These are phyloP conservation scores for Cyclotella cryptica DNA, from an alignment of 108 stramenopile genomes.

Conservation along the genomic window DNA sequence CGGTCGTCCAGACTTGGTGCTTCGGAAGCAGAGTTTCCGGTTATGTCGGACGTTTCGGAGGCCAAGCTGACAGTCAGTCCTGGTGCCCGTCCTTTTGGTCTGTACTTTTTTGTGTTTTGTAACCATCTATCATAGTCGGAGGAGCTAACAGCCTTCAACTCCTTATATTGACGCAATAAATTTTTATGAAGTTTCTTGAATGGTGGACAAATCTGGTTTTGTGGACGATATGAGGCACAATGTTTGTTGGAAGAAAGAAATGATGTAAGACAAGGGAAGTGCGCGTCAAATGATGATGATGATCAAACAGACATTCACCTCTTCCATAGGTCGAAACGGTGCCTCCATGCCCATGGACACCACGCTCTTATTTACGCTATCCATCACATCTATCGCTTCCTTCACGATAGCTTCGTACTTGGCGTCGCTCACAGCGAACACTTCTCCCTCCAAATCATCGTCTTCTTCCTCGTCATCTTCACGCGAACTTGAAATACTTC, in stretches of 20 bases:
- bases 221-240: not conserved
- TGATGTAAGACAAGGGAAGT: not conserved
- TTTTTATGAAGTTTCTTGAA: slow-evolving; percentile 43
- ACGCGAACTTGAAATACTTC: not conserved
- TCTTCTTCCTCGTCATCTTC: slow-evolving; percentile 34
- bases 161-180: slow-evolving; percentile 35
- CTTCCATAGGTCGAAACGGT: slow-evolving; percentile 39
- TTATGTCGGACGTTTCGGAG: not conserved
- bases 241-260: not conserved
- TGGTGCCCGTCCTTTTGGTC: not conserved
- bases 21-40: not conserved
- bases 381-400: slow-evolving; percentile 43
- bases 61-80: slow-evolving; percentile 6
- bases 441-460: slow-evolving; percentile 6
- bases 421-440: slow-evolving; percentile 22
- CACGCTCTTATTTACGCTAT: slow-evolving; percentile 38
- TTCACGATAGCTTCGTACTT: slow-evolving; percentile 20
- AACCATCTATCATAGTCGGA: not conserved
- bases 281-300: not conserved
- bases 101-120: not conserved
- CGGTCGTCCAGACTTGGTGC: slow-evolving; percentile 14
- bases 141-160: slow-evolving; percentile 8
- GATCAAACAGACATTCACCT: slow-evolving; percentile 14
- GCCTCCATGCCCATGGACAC: slow-evolving; percentile 44
- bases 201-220: slow-evolving; percentile 27